Evolutionary conservation across 805 yeast genomes (phyloP).

Genomic region (Wickerhamomyces strasburgensis): DNA sequence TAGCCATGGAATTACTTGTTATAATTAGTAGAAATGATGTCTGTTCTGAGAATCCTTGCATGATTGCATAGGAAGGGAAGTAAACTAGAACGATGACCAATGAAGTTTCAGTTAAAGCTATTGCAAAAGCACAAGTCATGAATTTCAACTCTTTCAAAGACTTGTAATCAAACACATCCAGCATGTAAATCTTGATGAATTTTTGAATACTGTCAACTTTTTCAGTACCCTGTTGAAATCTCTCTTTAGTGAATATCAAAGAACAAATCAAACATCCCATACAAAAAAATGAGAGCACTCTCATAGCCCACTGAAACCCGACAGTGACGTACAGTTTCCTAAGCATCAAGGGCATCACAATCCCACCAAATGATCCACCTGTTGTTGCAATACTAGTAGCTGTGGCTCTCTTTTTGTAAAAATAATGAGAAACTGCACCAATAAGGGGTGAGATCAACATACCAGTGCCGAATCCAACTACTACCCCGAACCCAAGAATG

Average conservation of each 20-base stretch:
- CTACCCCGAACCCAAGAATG: conserved; percentile 45
- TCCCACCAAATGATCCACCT: conserved; percentile 50
- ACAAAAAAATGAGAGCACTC: conserved; percentile 43
- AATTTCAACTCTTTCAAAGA: conserved; percentile 42
- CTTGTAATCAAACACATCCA: conserved; percentile 27
- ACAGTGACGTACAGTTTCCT: conserved; percentile 34
- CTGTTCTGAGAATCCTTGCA: conserved; percentile 35
- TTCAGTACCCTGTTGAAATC: conserved; percentile 22
- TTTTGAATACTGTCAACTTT: conserved; percentile 11
- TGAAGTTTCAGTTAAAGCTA: conserved; percentile 43
- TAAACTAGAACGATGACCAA: conserved; percentile 43
- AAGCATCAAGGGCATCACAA: conserved; percentile 43
- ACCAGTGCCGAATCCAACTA: conserved; percentile 42
- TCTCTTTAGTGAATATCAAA: conserved; percentile 28
- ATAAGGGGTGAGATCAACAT: conserved; percentile 40
- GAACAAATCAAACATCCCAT: conserved; percentile 23
- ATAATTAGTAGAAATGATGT: conserved; percentile 43
- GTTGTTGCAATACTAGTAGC: conserved; percentile 43
- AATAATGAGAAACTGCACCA: conserved; percentile 42
- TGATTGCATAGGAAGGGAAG: conserved; percentile 46
- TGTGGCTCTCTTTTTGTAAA: conserved; percentile 36
- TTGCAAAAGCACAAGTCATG: conserved; percentile 38
- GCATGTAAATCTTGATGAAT: conserved; percentile 13
- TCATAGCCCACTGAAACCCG: conserved; percentile 51
- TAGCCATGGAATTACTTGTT: conserved; percentile 35